Evolutionary conservation across 192 early-diverging fungal genomes (phyloP).

Genomic region (Coemansia javaensis): DNA sequence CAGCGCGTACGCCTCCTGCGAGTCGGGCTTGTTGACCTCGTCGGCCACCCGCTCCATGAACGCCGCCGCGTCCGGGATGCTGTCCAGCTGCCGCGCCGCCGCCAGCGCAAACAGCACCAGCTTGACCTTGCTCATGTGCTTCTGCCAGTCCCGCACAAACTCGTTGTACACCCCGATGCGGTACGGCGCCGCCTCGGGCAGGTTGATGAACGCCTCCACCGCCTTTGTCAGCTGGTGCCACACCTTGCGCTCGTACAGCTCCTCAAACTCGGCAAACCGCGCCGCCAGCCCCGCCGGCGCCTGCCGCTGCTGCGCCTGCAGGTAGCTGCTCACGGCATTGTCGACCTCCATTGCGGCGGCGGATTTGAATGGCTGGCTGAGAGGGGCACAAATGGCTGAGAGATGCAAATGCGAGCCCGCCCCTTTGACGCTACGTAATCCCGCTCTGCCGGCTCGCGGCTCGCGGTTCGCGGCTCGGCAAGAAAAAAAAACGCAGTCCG

Average conservation of each 20-base stretch:
- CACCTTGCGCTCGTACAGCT: conserved; percentile 93
- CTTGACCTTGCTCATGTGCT: conserved; percentile 91
- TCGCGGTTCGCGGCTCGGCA: no score
- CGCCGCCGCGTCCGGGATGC: conserved; percentile 63
- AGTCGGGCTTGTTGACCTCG: conserved; percentile 66
- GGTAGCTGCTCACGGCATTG: conserved; percentile 68
- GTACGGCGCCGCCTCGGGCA: conserved; percentile 69
- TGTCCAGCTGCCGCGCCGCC: conserved; percentile 70
- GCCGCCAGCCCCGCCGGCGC: conserved; percentile 67
- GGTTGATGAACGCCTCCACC: conserved; percentile 72
- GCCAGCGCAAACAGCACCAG: conserved; percentile 77
- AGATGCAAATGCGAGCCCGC: no score
- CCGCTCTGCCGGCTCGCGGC: no score
- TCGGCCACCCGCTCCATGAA: conserved; percentile 70
- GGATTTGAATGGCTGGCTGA: no score
- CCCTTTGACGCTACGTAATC: no score
- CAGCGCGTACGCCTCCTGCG: conserved; percentile 77
- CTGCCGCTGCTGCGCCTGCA: conserved; percentile 61
- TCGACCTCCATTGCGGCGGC: conserved; percentile 71
- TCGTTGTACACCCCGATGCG: conserved; percentile 81
- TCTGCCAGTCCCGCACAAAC: conserved; percentile 91
- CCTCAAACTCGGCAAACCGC: conserved; percentile 81
- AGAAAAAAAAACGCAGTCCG: no score
- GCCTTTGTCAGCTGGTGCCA: conserved; percentile 95
- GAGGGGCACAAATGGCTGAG: no score